Conservation (phyloP, 208 protist species). For the Acanthamoeba rhysodes region DNA sequence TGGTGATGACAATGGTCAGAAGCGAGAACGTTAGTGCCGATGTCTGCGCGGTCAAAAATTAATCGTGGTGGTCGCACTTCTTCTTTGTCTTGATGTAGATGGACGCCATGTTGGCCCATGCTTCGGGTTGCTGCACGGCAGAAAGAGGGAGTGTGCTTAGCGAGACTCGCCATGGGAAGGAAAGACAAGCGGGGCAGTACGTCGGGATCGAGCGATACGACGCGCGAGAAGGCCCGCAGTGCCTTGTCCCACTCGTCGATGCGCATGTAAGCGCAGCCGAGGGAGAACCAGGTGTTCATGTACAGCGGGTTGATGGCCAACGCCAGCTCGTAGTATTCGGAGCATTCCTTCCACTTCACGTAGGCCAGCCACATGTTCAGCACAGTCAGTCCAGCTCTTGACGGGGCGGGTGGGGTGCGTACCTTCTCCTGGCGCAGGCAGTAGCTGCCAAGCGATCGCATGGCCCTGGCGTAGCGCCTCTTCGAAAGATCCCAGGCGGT, state of each 20-base stretch:
- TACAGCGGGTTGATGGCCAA: constrained; percentile 86
- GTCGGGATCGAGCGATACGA: constrained; percentile 80
- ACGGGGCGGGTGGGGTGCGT: neutral
- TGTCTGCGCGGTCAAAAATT: neutral
- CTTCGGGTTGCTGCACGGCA: constrained; percentile 80
- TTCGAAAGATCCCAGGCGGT: constrained; percentile 85
- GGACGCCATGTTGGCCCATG: constrained; percentile 85
- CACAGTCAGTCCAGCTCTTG: neutral
- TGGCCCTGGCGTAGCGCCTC: constrained; percentile 78
- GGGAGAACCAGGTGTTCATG: constrained; percentile 85
- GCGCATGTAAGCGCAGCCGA: constrained; percentile 85
- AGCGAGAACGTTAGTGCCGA: neutral
- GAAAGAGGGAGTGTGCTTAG: constrained; percentile 6
- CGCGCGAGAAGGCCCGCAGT: constrained; percentile 77
- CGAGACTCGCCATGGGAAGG: neutral
- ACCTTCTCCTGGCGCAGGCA: constrained; percentile 78
- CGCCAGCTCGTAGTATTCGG: constrained; percentile 73
- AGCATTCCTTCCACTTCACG: constrained; percentile 72
- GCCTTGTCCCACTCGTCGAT: constrained; percentile 84
- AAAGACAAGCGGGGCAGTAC: constrained; percentile 31
- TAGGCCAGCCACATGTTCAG: neutral
- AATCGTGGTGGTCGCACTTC: constrained; percentile 33
- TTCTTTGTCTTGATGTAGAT: constrained; percentile 83
- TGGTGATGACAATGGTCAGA: neutral
- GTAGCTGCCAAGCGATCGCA: constrained; percentile 78